Evolutionary conservation across 176 grass and related monocot species (phyloP), one percentile per base, ranked within the genome.

Genomic region (Raddia guianensis): DNA sequence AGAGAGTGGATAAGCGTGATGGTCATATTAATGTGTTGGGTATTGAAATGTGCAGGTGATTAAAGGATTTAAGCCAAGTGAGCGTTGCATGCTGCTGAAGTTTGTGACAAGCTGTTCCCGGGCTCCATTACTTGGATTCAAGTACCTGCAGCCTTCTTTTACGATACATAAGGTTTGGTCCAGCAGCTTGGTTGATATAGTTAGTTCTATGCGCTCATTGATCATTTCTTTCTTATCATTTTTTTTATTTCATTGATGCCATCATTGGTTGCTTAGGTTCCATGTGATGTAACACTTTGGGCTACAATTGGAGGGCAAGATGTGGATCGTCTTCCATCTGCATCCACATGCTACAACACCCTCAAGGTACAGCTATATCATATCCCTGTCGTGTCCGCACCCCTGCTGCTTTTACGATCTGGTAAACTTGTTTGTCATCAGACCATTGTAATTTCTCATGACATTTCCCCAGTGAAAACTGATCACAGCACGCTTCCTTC

Each of bases 281-380:
- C 92, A 66, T 98, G 95, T 52, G 95, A 98, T 70, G 59, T 94
- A 27, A 85, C 95, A 51, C 85, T 98, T 63, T 98, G 92, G 95
- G 95, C 95, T 12, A 76, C 92, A 72, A 86, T 98, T 78, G 95
- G 95, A 68, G 95, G 95, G 6, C 95, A 98, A 80, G 95, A 98
- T 57, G 95, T 98, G 21, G 92, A 98, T 18, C 92, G 95, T 7
- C 88, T 94, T 87, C 95, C 95, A 34, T 98, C 95, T 59, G 92
- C 95, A 57, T 98, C 95, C 19, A 98, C 95, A 70, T 98, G 95
- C 83, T 98, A 98, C 85, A 98, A 98, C 18, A 98, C 90, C 8
- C 88, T 98, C 15, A 98, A 98, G 90, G 95, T 92, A 94, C 57
- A 79, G 12, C 7, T 20, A 12, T 49, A 42, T 37, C 5, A 54